phyloP scores from a whole-genome alignment of 345 rosid species.

The Clarkia xantiana region DNA sequence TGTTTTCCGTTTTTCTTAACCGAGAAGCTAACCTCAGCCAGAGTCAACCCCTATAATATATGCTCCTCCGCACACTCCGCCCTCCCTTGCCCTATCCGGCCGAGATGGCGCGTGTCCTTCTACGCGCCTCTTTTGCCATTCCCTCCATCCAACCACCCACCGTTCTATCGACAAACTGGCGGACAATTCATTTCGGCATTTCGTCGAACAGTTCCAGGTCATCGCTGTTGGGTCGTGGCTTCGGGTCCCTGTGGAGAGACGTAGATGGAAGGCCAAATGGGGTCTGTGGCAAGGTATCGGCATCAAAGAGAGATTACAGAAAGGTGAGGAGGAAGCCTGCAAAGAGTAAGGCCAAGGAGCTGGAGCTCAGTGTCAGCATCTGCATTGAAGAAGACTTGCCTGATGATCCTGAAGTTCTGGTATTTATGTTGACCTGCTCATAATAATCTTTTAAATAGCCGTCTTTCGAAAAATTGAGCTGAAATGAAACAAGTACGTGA shows the following conservation, averaged over 20 bases:
- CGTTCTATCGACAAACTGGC: not conserved
- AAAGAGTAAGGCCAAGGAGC: constrained; percentile 37
- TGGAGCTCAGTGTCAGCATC: constrained; percentile 68
- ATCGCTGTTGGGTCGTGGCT: constrained; percentile 16
- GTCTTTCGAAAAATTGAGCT: not conserved
- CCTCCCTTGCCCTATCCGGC: too few species aligned
- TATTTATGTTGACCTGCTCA: constrained; percentile 5
- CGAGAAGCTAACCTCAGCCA: too few species aligned
- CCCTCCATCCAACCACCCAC: too few species aligned
- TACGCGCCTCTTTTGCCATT: too few species aligned
- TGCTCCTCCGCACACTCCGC: constrained; percentile 1
- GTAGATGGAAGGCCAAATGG: constrained; percentile 15
- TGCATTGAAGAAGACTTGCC: constrained; percentile 79
- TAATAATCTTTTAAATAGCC: not conserved
- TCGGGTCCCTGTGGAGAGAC: constrained; percentile 21
- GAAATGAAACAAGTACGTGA: too few species aligned
- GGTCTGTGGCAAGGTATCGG: constrained; percentile 21
- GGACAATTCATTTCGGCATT: constrained; percentile 10
- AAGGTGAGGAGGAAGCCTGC: constrained; percentile 34
- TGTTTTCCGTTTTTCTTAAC: too few species aligned
- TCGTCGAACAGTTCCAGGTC: constrained; percentile 1
- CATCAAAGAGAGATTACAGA: constrained; percentile 51
- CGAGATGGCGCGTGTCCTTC: too few species aligned
- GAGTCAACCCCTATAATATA: not conserved
- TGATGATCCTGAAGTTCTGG: constrained; percentile 73